Evolutionary conservation across 306 rosid genomes (phyloP), one percentile per base, ranked within the genome.

Genomic region (Rosa persica): DNA sequence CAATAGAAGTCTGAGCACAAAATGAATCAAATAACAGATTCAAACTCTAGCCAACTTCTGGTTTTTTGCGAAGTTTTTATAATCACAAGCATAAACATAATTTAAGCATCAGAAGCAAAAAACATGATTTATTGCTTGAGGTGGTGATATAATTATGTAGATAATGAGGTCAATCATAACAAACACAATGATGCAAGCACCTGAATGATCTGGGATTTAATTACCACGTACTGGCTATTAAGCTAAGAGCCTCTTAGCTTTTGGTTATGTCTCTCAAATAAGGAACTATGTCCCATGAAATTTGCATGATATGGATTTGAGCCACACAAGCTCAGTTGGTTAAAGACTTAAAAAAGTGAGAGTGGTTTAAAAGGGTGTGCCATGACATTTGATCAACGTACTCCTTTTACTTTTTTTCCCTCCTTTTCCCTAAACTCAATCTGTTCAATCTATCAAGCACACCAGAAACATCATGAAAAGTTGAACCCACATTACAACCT

Each of bases 271-370:
- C 78, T 22, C 46, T n/a, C 44, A 73, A 15, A 39, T 47, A 3
- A 47, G 75, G 70, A 67, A 67, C 44, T 49, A 74, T 67, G 48
- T 47, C 51, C 49, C 74, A 54, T 54, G 27, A 74, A 80, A 36
- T 19, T 73, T 66, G 65, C 39, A 27, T 70, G 27, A 36, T 8
- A 54, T 46, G 72, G 64, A 58, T 60, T 78, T 60, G 76, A 58
- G 76, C 81, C 78, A 75, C 78, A 61, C 58, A 44, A 39, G 58
- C 58, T 60, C 30, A 57, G 16, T 70, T 55, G 22, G 7, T 67
- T 19, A 68, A 64, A 48, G 57, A 36, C 22, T 34, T 36, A 15
- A 10, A 36, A 64, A 34, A 65, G 70, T 64, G 34, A 54, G 42
- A 8, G 54, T 48, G 17, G 52, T 62, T 49, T 5, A 30, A 77